Percentiles rank a stretch among this genome's conserved stretches.
These are phyloP conservation scores for Tripterygium wilfordii DNA, from an alignment of 177 flowering plant species.

Conservation along the genomic window DNA sequence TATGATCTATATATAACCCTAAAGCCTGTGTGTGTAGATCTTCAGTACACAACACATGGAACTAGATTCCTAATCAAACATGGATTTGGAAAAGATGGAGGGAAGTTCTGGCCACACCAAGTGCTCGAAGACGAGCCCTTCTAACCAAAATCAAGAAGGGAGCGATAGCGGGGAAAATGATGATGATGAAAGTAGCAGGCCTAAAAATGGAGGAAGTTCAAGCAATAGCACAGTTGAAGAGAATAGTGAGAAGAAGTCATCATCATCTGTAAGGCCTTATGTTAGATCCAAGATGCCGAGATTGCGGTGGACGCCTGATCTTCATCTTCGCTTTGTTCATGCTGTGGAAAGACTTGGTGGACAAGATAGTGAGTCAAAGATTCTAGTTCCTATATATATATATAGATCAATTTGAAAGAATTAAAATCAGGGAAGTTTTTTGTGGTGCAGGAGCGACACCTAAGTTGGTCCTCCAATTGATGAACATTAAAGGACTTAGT, in stretches of 20 bases:
- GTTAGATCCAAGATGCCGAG: conserved; percentile 84
- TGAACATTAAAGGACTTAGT: conserved; percentile 81
- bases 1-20: not conserved
- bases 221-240: conserved; percentile 81
- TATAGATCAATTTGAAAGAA: no score
- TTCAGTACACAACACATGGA: not conserved
- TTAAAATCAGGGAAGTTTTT: not conserved
- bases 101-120: conserved; percentile 14
- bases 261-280: conserved; percentile 61
- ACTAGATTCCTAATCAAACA: not conserved
- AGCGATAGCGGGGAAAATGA: conserved; percentile 26
- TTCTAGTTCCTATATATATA: not conserved
- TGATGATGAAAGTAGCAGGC: conserved; percentile 22
- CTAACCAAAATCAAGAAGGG: conserved; percentile 15
- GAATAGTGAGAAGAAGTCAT: conserved; percentile 39
- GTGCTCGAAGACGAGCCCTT: conserved; percentile 27
- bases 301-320: conserved; percentile 92
- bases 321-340: conserved; percentile 72
- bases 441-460: conserved; percentile 74
- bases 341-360: conserved; percentile 82
- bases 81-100: conserved; percentile 12
- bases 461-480: conserved; percentile 75
- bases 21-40: not conserved
- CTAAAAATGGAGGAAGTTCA: conserved; percentile 46
- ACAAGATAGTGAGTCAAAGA: conserved; percentile 56